Evolutionary conservation across 805 yeast species (phyloP), one percentile per base, ranked within the genome.

Genomic region (Yarrowia keelungensis): DNA sequence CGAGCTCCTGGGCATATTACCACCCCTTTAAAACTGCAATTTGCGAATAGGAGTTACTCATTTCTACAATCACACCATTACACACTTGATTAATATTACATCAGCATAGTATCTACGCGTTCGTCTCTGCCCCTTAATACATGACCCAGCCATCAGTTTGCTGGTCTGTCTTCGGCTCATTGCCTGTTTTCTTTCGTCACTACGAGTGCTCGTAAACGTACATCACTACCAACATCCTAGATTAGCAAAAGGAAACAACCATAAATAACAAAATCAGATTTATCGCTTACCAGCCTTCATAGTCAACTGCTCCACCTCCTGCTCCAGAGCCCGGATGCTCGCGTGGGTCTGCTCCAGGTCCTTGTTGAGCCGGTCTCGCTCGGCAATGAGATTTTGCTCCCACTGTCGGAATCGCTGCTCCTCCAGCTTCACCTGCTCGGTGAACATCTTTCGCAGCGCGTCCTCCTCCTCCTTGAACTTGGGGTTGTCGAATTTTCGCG

Each of bases 381-480:
- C 98, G 74, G 91, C 92, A 73, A 92, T 95, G 74, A 95, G 91
- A 77, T 95, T 94, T 74, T 92, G 91, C 81, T 93, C 98, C 99
- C 99, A 95, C 83, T 94, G 97, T 83, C 96, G 91, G 80, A 95
- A 95, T 77, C 99, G 86, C 76, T 92, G 96, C 76, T 95, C 99
- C 81, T 95, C 99, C 59, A 90, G 90, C 81, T 94, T 93, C 70
- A 95, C 91, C 82, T 95, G 98, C 79, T 93, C 98, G 10, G 98
- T 94, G 81, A 95, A 95, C 79, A 90, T 90, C 81, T 90, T 89
- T 85, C 95, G 92, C 77, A 95, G 84, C 42, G 93, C 89, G 78
- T 91, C 95, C 80, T 95, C 99, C 79, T 94, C 98, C 80, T 95
- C 98, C 79, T 92, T 89, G 82, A 90, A 95, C 80, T 91, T 90